Base-by-base conservation (phyloP, 2,329 filamentous ascomycete species). In the Fusarium goolgardi region DNA sequence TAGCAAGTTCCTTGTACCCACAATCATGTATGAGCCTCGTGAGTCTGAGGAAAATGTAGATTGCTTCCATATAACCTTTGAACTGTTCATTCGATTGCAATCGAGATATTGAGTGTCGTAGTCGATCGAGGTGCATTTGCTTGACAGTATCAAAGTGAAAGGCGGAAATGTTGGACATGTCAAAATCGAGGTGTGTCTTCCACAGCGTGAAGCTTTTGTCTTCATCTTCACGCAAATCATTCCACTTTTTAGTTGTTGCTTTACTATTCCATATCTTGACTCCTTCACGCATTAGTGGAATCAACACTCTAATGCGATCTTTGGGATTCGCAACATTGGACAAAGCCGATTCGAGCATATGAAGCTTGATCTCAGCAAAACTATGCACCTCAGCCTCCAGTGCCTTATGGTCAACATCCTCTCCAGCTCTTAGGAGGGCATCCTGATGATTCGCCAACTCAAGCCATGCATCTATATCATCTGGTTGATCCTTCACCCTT, bases 361-460 rank as follows among this genome's bases (percentile, higher is more conserved):
- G 88, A 4, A 97, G 80, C 69, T 93, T 95, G 56, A 97, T 88
- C 67, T 96, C 91, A 5, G 93, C 89, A 55, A 92, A 87, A 65
- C 90, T 90, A 64, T 85, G 85, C 51, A 82, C 81, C 73, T 96
- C 91, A 5, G 89, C 86, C 29, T 82, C 80, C 0, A 87, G 89
- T 31, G 74, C 77, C 39, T 78, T 82, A 41, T 75, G 83, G 73
- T 80, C 81, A 63, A 73, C 75, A 43, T 78, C 78, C 23, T 83
- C 79, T 27, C 82, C 82, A 25, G 82, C 80, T 52, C 81, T 81
- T 41, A 95, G 80, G 56, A 96, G 82, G 3, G 79, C 77, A 64
- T 93, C 88, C 78, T 98, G 95, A 63, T 97, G 89, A 10, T 88
- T 81, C 45, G 95, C 90, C n/a, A 97, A 83, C 37, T 87, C 84